Percentiles rank a stretch among this genome's conserved stretches.
phyloP scores from a whole-genome alignment of 208 protist species.

The Trypanosoma mega region DNA sequence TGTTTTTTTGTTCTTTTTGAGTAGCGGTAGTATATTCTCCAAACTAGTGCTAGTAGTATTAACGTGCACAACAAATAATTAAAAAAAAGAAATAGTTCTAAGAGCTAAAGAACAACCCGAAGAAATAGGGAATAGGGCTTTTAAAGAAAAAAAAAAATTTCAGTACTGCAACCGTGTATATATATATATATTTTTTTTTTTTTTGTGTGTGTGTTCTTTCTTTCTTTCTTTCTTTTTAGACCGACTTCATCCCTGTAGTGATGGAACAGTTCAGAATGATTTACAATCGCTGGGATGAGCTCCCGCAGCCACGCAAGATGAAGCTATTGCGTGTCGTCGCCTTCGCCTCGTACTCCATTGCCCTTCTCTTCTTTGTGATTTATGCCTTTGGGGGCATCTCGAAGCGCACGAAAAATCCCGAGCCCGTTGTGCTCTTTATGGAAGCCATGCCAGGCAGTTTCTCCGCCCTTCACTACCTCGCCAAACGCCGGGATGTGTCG shows the following conservation, averaged over 20 bases:
- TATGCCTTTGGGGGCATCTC: conserved; percentile 67
- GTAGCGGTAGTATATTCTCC: no score
- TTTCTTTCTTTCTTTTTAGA: conserved; percentile 5
- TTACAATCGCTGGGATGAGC: conserved; percentile 36
- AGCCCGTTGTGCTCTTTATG: conserved; percentile 59
- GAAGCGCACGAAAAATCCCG: conserved; percentile 28
- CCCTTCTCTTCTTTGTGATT: conserved; percentile 70
- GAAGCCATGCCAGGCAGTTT: conserved; percentile 59
- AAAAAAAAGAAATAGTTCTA: no score
- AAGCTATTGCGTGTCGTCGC: conserved; percentile 46
- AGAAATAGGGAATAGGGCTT: background rate
- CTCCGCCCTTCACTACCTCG: conserved; percentile 60
- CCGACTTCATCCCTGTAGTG: background rate
- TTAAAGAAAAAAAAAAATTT: no score
- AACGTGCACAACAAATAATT: no score
- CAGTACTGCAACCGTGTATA: no score
- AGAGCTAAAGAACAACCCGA: background rate
- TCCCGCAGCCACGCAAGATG: conserved; percentile 75
- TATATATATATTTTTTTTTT: conserved; percentile 7
- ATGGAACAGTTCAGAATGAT: conserved; percentile 32
- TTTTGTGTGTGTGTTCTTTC: conserved; percentile 4
- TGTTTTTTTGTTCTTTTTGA: no score
- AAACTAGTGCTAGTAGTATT: no score
- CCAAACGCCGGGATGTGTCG: conserved; percentile 53
- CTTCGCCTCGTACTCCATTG: conserved; percentile 57